These are phyloP conservation scores for Termitomyces sp. DNA, from an alignment of 768 basidiomycete species.

Conservation along the genomic window DNA sequence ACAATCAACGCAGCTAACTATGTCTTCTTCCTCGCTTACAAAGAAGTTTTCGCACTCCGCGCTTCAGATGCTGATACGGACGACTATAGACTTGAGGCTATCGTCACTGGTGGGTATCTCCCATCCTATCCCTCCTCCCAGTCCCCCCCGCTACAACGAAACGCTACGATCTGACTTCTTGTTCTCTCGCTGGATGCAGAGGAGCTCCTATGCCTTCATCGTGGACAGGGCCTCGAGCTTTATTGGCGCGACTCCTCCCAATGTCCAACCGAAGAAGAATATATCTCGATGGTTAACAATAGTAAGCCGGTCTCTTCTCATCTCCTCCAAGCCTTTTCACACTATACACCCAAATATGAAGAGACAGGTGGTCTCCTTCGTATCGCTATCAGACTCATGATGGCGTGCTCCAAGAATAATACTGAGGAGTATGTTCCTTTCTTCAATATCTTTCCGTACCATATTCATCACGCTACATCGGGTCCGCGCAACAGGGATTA, in stretches of 20 bases:
- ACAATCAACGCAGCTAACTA: conserved; percentile 98
- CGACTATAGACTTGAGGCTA: conserved; percentile 52
- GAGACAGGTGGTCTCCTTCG: conserved; percentile 94
- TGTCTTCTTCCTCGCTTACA: conserved; percentile 90
- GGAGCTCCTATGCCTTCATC: conserved; percentile 82
- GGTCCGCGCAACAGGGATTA: too few species aligned
- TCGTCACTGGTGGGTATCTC: conserved; percentile 63
- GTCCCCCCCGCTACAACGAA: too few species aligned
- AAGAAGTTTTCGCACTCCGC: conserved; percentile 70
- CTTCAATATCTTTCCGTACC: not conserved
- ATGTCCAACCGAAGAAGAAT: too few species aligned
- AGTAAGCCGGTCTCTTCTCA: conserved; percentile 50
- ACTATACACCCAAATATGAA: conserved; percentile 23
- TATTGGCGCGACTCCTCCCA: conserved; percentile 93
- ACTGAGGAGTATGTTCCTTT: conserved; percentile 44
- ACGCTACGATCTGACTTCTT: too few species aligned
- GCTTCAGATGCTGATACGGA: conserved; percentile 10
- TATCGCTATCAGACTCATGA: conserved; percentile 93
- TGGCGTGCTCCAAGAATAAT: conserved; percentile 76
- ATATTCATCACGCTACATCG: too few species aligned
- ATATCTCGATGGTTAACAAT: conserved; percentile 91
- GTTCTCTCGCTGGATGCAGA: too few species aligned
- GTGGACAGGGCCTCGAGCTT: conserved; percentile 93
- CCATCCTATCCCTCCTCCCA: too few species aligned
- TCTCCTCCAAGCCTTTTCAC: not conserved